Evolutionary conservation across 2,329 filamentous ascomycete species (phyloP).

Genomic region (Fusarium pseudograminearum): DNA sequence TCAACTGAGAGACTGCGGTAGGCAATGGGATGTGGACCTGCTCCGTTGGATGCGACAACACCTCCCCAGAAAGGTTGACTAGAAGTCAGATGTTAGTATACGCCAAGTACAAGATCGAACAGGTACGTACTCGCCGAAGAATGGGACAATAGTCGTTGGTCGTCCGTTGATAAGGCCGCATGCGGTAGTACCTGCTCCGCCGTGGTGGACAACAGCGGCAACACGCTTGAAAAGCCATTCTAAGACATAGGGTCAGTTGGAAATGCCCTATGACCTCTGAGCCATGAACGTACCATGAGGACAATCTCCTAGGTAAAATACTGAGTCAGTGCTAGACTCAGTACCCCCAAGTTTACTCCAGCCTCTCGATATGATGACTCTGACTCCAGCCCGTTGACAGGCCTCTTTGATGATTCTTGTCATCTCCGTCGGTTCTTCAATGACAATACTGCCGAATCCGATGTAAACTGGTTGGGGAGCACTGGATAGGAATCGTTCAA

Average conservation of each 20-base stretch:
- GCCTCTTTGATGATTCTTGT: slow-evolving; percentile 79
- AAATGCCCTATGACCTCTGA: rapidly evolving
- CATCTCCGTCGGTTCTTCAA: slow-evolving; percentile 75
- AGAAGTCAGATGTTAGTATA: rapidly evolving
- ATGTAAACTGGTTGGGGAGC: slow-evolving; percentile 75
- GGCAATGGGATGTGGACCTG: slow-evolving; percentile 12
- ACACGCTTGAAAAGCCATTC: slow-evolving; percentile 16
- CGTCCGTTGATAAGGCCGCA: background rate
- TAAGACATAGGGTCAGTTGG: rapidly evolving
- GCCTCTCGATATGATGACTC: slow-evolving; percentile 78
- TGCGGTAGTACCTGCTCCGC: slow-evolving; percentile 1
- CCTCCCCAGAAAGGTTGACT: slow-evolving; percentile 35
- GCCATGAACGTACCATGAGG: background rate
- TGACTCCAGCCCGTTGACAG: slow-evolving; percentile 71
- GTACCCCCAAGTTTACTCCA: slow-evolving; percentile 64
- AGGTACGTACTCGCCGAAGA: slow-evolving; percentile 1
- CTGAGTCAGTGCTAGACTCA: background rate
- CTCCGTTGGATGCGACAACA: slow-evolving; percentile 21
- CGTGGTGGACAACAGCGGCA: slow-evolving; percentile 3
- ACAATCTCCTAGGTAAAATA: slow-evolving; percentile 8
- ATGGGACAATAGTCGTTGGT: background rate
- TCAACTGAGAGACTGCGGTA: slow-evolving; percentile 27
- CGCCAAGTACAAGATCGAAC: rapidly evolving
- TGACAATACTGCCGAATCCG: slow-evolving; percentile 80
- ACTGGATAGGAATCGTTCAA: slow-evolving; percentile 66